These are phyloP conservation scores for Linnemannia elongata DNA, from an alignment of 192 early-diverging fungal species.

Conservation along the genomic window DNA sequence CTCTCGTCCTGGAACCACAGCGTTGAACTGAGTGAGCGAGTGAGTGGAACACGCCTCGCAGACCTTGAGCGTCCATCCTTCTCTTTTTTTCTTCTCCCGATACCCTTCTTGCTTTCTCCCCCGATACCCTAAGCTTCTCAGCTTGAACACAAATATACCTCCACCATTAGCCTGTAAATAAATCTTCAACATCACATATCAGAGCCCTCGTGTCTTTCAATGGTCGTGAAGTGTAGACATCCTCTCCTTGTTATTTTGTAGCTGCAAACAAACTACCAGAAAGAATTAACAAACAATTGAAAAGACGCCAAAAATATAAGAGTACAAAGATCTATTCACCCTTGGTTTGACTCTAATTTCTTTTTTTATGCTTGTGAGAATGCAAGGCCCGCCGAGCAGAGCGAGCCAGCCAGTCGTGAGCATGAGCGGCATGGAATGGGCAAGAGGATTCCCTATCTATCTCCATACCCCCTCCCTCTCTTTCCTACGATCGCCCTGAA, in stretches of 20 bases:
- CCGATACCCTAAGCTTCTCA: no score
- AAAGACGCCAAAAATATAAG: neutral
- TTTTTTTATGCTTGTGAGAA: neutral
- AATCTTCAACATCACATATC: neutral
- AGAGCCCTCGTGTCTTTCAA: neutral
- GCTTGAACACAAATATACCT: neutral
- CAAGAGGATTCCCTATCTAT: neutral
- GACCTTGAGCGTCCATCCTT: neutral
- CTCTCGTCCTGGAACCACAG: neutral
- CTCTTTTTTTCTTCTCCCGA: neutral
- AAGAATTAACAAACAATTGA: no score
- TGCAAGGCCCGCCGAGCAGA: neutral
- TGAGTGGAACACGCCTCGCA: neutral
- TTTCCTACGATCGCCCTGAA: neutral
- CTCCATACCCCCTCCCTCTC: no score
- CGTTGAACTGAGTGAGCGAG: neutral
- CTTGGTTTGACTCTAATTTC: neutral
- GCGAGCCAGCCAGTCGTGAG: neutral
- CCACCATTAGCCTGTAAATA: neutral
- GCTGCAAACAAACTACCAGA: neutral
- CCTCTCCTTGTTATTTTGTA: neutral
- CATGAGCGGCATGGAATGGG: constrained; percentile 4
- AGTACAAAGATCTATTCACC: neutral
- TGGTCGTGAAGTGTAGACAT: neutral
- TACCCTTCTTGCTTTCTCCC: no score